Percentiles rank a stretch among this genome's conserved stretches.
These are phyloP conservation scores for Ascochyta rabiei DNA, from an alignment of 2,329 filamentous ascomycete species.

Conservation along the genomic window DNA sequence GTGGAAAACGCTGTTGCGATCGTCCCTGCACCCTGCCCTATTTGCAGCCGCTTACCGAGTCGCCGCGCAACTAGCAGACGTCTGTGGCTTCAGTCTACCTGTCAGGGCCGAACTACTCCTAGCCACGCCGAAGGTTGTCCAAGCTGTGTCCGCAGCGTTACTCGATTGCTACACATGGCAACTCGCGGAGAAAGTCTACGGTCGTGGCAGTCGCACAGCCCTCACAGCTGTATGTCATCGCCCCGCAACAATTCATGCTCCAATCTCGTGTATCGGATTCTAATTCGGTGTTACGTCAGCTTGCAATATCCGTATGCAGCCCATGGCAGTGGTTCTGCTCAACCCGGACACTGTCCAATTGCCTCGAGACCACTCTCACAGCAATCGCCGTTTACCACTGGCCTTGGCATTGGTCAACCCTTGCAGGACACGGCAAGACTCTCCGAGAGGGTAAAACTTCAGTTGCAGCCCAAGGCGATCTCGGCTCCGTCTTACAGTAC, in stretches of 20 bases:
- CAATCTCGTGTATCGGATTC: slow-evolving; percentile 30
- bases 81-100: slow-evolving; percentile 61
- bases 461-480: slow-evolving; percentile 46
- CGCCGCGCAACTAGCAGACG: slow-evolving; percentile 62
- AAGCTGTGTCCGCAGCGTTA: slow-evolving; percentile 77
- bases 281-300: slow-evolving; percentile 53
- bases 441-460: slow-evolving; percentile 26
- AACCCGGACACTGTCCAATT: slow-evolving; percentile 92
- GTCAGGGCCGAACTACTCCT: slow-evolving; percentile 71
- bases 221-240: slow-evolving; percentile 70
- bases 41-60: slow-evolving; percentile 78
- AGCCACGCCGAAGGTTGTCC: slow-evolving; percentile 73
- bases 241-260: slow-evolving; percentile 18
- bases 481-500: slow-evolving; percentile 37
- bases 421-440: slow-evolving; percentile 24
- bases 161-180: slow-evolving; percentile 90
- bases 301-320: slow-evolving; percentile 73
- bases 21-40: slow-evolving; percentile 86
- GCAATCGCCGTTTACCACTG: slow-evolving; percentile 78
- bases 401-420: slow-evolving; percentile 74
- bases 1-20: slow-evolving; percentile 87
- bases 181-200: slow-evolving; percentile 76
- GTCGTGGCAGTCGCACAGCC: slow-evolving; percentile 65
- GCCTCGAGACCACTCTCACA: slow-evolving; percentile 87
- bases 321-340: slow-evolving; percentile 98